Conservation (phyloP, 495 filamentous ascomycete genomes). For the Aspergillus kassunensis region DNA sequence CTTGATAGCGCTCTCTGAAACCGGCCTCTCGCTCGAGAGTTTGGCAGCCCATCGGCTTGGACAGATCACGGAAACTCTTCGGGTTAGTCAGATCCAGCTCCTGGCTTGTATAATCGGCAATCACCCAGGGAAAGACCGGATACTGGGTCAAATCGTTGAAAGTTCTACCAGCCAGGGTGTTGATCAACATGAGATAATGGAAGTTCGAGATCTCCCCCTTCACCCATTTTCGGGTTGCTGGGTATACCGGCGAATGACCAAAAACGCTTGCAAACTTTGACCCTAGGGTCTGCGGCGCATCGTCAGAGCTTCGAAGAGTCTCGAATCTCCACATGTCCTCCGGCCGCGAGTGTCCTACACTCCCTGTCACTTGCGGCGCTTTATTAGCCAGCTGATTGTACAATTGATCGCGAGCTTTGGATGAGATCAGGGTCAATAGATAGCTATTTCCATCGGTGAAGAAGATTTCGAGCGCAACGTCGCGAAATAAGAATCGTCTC, state of each 20-base stretch:
- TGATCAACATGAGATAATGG: constrained; percentile 96
- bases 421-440: constrained; percentile 75
- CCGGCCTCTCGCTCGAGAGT: constrained; percentile 66
- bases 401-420: constrained; percentile 69
- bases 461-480: constrained; percentile 93
- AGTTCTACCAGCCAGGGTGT: constrained; percentile 92
- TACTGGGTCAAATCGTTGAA: constrained; percentile 99
- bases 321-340: constrained; percentile 87
- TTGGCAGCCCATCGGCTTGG: constrained; percentile 97
- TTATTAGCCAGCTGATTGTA: constrained; percentile 67
- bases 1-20: constrained; percentile 77
- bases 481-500: constrained; percentile 88
- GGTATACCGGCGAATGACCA: constrained; percentile 65
- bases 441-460: constrained; percentile 96
- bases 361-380: constrained; percentile 69
- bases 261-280: constrained; percentile 95
- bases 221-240: constrained; percentile 85
- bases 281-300: constrained; percentile 76
- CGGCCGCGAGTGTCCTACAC: constrained; percentile 45
- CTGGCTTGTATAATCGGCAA: constrained; percentile 95
- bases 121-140: constrained; percentile 95
- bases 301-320: constrained; percentile 74
- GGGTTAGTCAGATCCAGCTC: constrained; percentile 84
- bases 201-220: constrained; percentile 97
- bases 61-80: constrained; percentile 80